Evolutionary conservation across 1,139 yeast genomes (phyloP).

Genomic region (Debaryomyces sp.): DNA sequence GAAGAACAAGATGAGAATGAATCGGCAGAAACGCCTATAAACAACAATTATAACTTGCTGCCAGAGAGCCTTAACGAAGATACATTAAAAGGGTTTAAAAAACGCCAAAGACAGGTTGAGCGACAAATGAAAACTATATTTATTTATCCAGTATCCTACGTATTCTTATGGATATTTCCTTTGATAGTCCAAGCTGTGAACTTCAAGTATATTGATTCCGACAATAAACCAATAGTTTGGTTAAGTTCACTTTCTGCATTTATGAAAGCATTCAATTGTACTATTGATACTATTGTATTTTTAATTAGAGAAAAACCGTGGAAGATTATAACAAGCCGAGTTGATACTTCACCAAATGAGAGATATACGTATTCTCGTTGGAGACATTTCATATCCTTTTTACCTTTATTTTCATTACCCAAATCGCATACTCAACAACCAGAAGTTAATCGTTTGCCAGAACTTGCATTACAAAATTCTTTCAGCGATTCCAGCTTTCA

Average conservation of each 20-base stretch:
- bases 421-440: background rate
- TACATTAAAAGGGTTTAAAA: conserved; percentile 58
- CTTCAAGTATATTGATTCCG: conserved; percentile 45
- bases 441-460: background rate
- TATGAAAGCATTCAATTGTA: conserved; percentile 80
- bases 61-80: conserved; percentile 47
- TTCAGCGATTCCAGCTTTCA: background rate
- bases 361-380: background rate
- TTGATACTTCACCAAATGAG: background rate
- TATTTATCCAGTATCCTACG: conserved; percentile 80
- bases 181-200: conserved; percentile 67
- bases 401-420: conserved; percentile 6
- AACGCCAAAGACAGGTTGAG: conserved; percentile 47
- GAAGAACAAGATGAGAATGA: background rate
- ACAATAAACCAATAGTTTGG: conserved; percentile 62
- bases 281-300: conserved; percentile 76
- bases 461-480: background rate
- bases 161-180: conserved; percentile 82
- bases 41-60: conserved; percentile 21
- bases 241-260: conserved; percentile 67
- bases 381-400: conserved; percentile 5
- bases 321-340: conserved; percentile 27
- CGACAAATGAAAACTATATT: conserved; percentile 80
- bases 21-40: background rate
- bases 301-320: conserved; percentile 79